Percentiles rank a stretch among this genome's conserved stretches.
Evolutionary conservation across 352 stramenopile species (phyloP).

Genomic region (Phytophthora sansomeana): DNA sequence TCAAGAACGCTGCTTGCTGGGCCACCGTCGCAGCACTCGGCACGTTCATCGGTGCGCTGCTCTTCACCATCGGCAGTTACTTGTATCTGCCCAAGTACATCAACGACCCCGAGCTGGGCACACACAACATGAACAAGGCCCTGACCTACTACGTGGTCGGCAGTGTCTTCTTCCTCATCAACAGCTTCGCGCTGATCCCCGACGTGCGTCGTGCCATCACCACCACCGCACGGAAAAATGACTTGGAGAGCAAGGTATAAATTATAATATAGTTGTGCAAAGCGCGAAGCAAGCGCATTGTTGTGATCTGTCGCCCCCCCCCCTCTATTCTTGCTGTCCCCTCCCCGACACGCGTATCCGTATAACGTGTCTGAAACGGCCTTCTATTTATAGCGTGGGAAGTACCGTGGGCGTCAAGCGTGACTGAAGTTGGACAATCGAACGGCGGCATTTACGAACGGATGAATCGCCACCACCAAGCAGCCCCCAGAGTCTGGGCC

Average conservation of each 20-base stretch:
- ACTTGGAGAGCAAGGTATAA: slow-evolving; percentile 39
- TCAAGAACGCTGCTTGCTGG: slow-evolving; percentile 69
- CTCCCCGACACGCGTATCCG: not conserved
- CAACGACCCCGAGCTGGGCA: slow-evolving; percentile 58
- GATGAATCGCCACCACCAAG: not conserved
- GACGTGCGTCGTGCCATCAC: slow-evolving; percentile 60
- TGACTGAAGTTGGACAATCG: slow-evolving; percentile 1
- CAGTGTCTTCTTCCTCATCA: slow-evolving; percentile 84
- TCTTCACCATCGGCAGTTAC: slow-evolving; percentile 84
- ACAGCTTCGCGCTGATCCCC: slow-evolving; percentile 62
- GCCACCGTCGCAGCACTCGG: slow-evolving; percentile 51
- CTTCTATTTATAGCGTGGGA: slow-evolving; percentile 5
- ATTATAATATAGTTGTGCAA: slow-evolving; percentile 28
- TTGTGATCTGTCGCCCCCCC: slow-evolving; percentile 11
- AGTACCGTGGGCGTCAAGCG: slow-evolving; percentile 6
- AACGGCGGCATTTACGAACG: not conserved
- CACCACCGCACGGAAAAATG: slow-evolving; percentile 17
- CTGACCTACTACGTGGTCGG: slow-evolving; percentile 81
- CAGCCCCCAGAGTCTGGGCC: too few species aligned
- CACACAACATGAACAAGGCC: slow-evolving; percentile 77
- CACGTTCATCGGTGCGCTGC: slow-evolving; percentile 69
- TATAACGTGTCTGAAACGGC: slow-evolving; percentile 10
- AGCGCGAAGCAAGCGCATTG: slow-evolving; percentile 17
- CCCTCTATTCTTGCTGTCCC: not conserved
- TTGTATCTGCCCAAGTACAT: slow-evolving; percentile 87